These are phyloP conservation scores for Schizosaccharomyces versatilis DNA, from an alignment of 1,139 yeast genomes.

Conservation along the genomic window DNA sequence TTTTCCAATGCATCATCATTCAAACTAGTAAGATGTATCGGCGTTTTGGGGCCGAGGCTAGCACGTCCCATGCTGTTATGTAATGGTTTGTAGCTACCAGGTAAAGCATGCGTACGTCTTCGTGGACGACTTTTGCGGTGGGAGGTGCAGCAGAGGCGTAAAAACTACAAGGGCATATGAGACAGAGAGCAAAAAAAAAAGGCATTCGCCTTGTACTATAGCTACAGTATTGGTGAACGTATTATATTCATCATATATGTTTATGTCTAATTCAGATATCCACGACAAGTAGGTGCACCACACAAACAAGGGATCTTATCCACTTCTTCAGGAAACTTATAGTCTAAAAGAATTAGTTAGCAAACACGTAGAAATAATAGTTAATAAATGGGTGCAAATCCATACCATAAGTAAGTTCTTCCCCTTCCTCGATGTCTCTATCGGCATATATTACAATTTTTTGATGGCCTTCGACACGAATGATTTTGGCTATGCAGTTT, in stretches of 20 bases:
- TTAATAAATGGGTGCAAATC: neutral
- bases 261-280: conserved; percentile 41
- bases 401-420: conserved; percentile 63
- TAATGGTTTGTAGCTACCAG: neutral
- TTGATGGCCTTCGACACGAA: conserved; percentile 81
- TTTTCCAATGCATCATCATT: conserved; percentile 2
- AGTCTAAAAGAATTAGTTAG: conserved; percentile 20
- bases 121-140: too few relatives aligned
- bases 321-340: conserved; percentile 80
- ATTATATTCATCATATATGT: neutral
- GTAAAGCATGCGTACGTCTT: too few relatives aligned
- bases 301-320: conserved; percentile 81
- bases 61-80: neutral
- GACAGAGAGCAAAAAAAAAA: too few relatives aligned
- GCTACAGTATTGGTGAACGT: too few relatives aligned
- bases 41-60: neutral
- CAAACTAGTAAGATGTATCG: neutral
- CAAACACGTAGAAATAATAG: neutral
- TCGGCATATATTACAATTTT: conserved; percentile 88
- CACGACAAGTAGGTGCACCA: conserved; percentile 86
- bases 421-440: conserved; percentile 47
- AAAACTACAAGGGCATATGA: too few relatives aligned
- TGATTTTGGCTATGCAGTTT: conserved; percentile 88
- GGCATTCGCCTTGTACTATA: too few relatives aligned
- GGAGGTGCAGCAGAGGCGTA: too few relatives aligned